These are phyloP conservation scores for Sporodiniella umbellata DNA, from an alignment of 371 early-diverging fungal genomes.

Conservation along the genomic window DNA sequence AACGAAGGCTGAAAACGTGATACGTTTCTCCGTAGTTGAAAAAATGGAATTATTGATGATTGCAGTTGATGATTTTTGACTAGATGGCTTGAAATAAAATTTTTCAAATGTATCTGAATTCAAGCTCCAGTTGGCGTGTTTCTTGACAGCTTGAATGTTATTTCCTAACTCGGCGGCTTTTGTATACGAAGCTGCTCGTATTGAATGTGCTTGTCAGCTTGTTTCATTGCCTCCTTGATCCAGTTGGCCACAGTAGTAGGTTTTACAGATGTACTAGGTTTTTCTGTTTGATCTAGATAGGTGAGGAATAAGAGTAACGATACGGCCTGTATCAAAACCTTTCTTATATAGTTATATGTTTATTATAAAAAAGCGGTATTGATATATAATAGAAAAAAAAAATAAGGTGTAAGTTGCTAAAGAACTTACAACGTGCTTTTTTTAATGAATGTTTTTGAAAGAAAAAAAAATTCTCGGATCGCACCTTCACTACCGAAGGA, in stretches of 20 bases:
- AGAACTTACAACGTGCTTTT: too few relatives aligned
- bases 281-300: not conserved
- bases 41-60: conserved; percentile 1
- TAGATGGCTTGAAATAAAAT: conserved; percentile 4
- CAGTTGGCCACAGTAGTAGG: conserved; percentile 5
- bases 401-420: too few relatives aligned
- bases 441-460: too few relatives aligned
- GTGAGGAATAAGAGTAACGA: too few relatives aligned
- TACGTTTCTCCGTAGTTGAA: conserved; percentile 2
- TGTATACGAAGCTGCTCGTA: conserved; percentile 2
- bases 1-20: too few relatives aligned
- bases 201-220: conserved; percentile 3
- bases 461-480: too few relatives aligned
- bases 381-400: too few relatives aligned
- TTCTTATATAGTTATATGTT: too few relatives aligned
- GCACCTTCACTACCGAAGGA: too few relatives aligned
- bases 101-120: conserved; percentile 5
- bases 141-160: conserved; percentile 2
- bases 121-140: conserved; percentile 6
- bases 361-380: too few relatives aligned
- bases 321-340: too few relatives aligned
- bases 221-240: not conserved
- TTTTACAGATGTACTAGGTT: not conserved
- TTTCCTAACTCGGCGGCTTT: not conserved
- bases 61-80: not conserved